Percentiles rank a stretch among this genome's conserved stretches.
phyloP scores from a whole-genome alignment of 2,329 filamentous ascomycete species.

The Gliomastix tumulicola region DNA sequence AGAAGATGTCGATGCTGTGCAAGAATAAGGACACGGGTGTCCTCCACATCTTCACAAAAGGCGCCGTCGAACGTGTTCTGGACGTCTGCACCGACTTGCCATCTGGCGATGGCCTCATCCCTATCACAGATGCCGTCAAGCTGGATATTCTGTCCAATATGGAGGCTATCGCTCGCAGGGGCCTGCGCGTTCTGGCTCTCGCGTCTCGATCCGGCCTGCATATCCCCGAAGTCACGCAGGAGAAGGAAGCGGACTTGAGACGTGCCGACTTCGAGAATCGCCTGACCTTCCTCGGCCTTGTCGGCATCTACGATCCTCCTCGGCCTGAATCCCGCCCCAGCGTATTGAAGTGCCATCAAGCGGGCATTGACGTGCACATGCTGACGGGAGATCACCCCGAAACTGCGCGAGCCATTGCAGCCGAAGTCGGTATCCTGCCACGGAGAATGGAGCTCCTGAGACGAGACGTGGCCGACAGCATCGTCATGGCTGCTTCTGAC shows the following conservation, averaged over 20 bases:
- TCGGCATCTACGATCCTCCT: conserved; percentile 63
- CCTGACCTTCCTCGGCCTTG: conserved; percentile 56
- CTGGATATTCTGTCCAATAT: conserved; percentile 55
- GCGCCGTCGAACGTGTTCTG: conserved; percentile 61
- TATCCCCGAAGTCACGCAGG: conserved; percentile 2
- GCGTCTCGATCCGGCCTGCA: conserved; percentile 31
- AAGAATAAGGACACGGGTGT: conserved; percentile 27
- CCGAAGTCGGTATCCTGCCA: conserved; percentile 52
- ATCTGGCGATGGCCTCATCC: conserved; percentile 25
- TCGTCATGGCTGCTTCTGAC: conserved; percentile 56
- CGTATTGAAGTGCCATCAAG: conserved; percentile 48
- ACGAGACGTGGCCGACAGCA: conserved; percentile 42
- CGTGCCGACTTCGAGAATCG: conserved; percentile 36
- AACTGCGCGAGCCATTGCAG: conserved; percentile 53
- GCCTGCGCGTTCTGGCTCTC: conserved; percentile 59
- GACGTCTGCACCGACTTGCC: conserved; percentile 43
- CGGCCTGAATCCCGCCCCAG: conserved; percentile 50
- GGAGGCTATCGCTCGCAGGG: conserved; percentile 56
- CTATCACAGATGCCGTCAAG: conserved; percentile 26
- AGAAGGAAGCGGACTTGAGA: conserved; percentile 8
- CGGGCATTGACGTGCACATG: conserved; percentile 58
- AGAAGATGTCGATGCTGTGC: conserved; percentile 72
- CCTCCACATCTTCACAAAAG: conserved; percentile 53
- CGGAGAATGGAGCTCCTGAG: conserved; percentile 35
- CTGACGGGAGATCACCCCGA: conserved; percentile 58